Base-by-base conservation (phyloP, 768 basidiomycete genomes). In the Serpula lacrymans region DNA sequence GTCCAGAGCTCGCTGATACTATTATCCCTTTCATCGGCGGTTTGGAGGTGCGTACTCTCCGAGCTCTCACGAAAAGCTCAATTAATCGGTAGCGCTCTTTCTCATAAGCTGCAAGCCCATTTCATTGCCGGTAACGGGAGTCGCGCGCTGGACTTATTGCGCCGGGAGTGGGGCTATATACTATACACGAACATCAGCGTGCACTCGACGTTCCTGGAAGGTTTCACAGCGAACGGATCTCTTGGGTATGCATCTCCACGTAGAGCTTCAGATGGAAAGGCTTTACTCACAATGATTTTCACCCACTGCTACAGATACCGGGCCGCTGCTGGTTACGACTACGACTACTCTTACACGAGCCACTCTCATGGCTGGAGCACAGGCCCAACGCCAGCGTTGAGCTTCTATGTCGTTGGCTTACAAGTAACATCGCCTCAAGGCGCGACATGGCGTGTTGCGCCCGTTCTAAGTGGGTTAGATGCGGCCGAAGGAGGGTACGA, bases 291-390 rank as follows among this genome's bases (percentile, higher is more conserved):
- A 33, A 6, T 33, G n/a, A n/a, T n/a, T n/a, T n/a, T n/a, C 31
- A 33, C 20, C 31, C 14, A 32, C 13, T 23, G 18, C 12, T 6
- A 11, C 14, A 16, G 50, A 14, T 47, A 50, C 17, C 49, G 51
- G 22, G 28, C 33, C 7, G 16, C 34, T 23, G 14, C 20, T 18
- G 51, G 47, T 10, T 50, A 52, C 35, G 35, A 35, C 28, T 41
- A 29, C 29, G 49, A 53, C 41, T 34, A 41, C 10, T 21, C 52
- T 2, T 51, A 48, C 38, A 49, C 47, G 5, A 39, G 35, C 18
- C 52, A 53, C 46, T 24, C 52, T 21, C 52, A 53, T 30, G 52
- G 52, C 11, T 53, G 52, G 52, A 39, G 35, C 22, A 39, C 46
- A 6, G 52, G 52, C 18, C 42, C 52, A 17, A 53, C 52, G 3